phyloP scores from a whole-genome alignment of 169 alveolate genomes.

The Babesia bigemina region DNA sequence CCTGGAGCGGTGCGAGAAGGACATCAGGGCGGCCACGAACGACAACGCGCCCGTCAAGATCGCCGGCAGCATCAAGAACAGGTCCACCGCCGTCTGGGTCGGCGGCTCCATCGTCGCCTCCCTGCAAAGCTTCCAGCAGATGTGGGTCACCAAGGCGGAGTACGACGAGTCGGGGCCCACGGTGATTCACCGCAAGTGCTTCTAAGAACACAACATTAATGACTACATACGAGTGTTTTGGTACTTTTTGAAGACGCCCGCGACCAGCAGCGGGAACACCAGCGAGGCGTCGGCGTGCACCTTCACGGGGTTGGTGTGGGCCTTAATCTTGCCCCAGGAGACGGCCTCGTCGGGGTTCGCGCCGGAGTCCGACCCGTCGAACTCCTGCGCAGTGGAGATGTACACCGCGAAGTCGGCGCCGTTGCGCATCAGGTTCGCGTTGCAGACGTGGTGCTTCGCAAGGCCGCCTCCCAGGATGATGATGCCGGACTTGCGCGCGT shows the following conservation, averaged over 20 bases:
- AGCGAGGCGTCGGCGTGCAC: slow-evolving; percentile 95
- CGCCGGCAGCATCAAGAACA: slow-evolving; percentile 18
- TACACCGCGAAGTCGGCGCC: slow-evolving; percentile 99
- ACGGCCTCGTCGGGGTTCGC: slow-evolving; percentile 99
- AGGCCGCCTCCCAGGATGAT: slow-evolving; percentile 98
- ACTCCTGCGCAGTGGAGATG: slow-evolving; percentile 95
- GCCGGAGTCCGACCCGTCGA: slow-evolving; percentile 99
- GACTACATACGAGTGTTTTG: slow-evolving; percentile 39
- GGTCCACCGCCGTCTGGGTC: slow-evolving; percentile 87
- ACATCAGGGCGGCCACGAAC: slow-evolving; percentile 33
- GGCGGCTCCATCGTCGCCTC: slow-evolving; percentile 98
- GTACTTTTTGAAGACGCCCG: slow-evolving; percentile 88
- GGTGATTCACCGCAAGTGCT: slow-evolving; percentile 97
- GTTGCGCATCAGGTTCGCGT: slow-evolving; percentile 98
- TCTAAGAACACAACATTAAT: slow-evolving; percentile 67
- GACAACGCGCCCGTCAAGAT: slow-evolving; percentile 53
- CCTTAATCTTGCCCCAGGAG: slow-evolving; percentile 99
- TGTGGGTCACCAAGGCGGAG: slow-evolving; percentile 98
- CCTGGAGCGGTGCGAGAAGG: slow-evolving; percentile 60
- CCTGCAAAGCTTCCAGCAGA: slow-evolving; percentile 94
- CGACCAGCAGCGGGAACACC: slow-evolving; percentile 94
- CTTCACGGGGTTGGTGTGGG: slow-evolving; percentile 93
- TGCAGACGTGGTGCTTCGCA: slow-evolving; percentile 98
- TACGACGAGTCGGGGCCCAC: slow-evolving; percentile 98
- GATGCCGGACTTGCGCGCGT: slow-evolving; percentile 93